Evolutionary conservation across 2,329 filamentous ascomycete species (phyloP).

Genomic region (Colletotrichum orchidophilum): DNA sequence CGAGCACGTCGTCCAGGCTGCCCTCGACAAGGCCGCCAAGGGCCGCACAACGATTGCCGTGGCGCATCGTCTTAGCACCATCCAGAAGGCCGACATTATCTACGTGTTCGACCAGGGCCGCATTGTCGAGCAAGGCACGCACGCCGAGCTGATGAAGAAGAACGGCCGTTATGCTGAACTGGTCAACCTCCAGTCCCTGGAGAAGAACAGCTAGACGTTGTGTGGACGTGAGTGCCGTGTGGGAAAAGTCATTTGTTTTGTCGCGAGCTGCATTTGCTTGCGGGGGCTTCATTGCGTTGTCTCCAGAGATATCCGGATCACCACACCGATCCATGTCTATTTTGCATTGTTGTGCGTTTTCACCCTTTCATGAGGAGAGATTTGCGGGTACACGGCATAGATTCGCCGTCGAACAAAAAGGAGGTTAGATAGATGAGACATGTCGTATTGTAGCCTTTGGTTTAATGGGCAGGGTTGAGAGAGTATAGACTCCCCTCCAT

Average conservation of each 20-base stretch:
- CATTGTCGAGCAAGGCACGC: conserved; percentile 86
- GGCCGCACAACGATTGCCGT: conserved; percentile 93
- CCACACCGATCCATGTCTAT: conserved; percentile 17
- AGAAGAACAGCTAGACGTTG: conserved; percentile 56
- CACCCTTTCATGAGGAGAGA: neutral
- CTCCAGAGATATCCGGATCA: conserved; percentile 31
- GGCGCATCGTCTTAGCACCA: conserved; percentile 89
- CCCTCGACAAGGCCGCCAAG: conserved; percentile 83
- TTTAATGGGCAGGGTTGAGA: conserved; percentile 26
- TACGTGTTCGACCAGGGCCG: conserved; percentile 95
- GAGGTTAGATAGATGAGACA: neutral
- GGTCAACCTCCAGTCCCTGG: conserved; percentile 82
- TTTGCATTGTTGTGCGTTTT: conserved; percentile 31
- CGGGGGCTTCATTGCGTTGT: neutral
- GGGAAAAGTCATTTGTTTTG: neutral
- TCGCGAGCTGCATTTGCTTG: conserved; percentile 7
- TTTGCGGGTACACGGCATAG: neutral
- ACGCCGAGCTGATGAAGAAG: conserved; percentile 75
- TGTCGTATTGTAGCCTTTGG: conserved; percentile 9
- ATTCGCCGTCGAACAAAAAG: neutral
- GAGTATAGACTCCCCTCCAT: conserved; percentile 1
- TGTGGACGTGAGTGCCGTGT: neutral
- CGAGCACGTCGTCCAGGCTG: conserved; percentile 83
- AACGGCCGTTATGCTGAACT: conserved; percentile 81
- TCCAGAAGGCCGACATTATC: conserved; percentile 93